Evolutionary conservation across 1,284 basidiomycete genomes (phyloP), one percentile per base, ranked within the genome.

Genomic region (Peniophora sp.): DNA sequence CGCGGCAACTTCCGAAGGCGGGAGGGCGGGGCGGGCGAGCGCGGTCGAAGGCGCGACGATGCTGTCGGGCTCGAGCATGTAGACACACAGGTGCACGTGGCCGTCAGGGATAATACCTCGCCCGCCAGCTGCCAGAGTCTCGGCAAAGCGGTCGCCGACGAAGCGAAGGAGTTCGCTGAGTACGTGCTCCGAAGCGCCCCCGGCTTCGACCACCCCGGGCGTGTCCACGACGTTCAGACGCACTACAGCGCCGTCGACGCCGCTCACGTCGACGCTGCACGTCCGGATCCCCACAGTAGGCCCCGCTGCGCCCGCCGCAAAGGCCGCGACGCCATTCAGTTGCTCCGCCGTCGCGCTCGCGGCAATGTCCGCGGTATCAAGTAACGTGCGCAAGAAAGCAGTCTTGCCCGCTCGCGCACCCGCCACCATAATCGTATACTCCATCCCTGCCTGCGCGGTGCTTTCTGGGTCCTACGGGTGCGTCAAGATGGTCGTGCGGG

Each of bases 1-100:
- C 63, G 92, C 89, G 63, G 85, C 82, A 61, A 97, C 88, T 72
- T 97, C 94, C 55, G 86, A 78, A 44, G 80, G 72, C 51, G 85
- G 84, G 45, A 87, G 72, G 43, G 79, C 76, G 39, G 83, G 78
- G 48, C 80, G 77, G 56, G 75, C 80, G 46, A 81, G 72, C 49
- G 84, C 82, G 65, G 83, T 86, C 50, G 79, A 81, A 41, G 83
- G 76, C 51, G 89, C 79, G 51, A 85, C 72, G 61, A 89, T 84
- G 64, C 72, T 63, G 70, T 87, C 84, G 52, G 85, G 85, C 72
- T 88, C 84, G 63, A 88, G 69, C 67, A 88, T 87, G 69, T 90
- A 90, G 54, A 90, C 86, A 61, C 65, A 91, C 86, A 92, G 69
- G 70, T 91, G 85, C 53, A 91, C 77, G 69, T 84, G 84, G 62